Percentiles rank a stretch among this genome's conserved stretches.
phyloP scores from a whole-genome alignment of 169 alveolate species.

The Sarcocystis neurona region DNA sequence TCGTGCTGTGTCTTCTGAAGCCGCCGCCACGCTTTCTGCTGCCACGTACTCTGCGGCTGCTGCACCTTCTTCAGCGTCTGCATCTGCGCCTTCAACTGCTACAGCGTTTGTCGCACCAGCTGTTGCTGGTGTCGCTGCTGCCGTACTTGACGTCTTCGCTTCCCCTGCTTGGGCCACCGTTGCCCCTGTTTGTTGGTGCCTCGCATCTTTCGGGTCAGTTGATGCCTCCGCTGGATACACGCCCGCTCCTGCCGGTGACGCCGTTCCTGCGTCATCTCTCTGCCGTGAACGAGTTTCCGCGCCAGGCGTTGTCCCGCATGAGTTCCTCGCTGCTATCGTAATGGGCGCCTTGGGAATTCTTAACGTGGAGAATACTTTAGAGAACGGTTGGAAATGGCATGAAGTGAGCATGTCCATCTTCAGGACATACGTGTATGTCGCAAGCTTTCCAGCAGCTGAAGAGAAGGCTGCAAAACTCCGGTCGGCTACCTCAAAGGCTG shows the following conservation, averaged over 20 bases:
- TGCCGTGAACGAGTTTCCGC: too few relatives aligned
- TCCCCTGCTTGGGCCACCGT: too few relatives aligned
- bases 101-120: too few relatives aligned
- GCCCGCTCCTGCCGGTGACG: constrained; percentile 13
- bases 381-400: too few relatives aligned
- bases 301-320: too few relatives aligned
- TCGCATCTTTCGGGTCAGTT: not conserved
- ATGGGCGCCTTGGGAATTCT: too few relatives aligned
- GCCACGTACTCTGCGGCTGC: constrained; percentile 22
- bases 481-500: constrained; percentile 11
- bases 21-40: not conserved
- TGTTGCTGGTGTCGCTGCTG: too few relatives aligned
- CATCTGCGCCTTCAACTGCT: not conserved
- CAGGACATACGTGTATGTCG: not conserved
- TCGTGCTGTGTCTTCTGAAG: too few relatives aligned
- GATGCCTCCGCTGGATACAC: not conserved
- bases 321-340: too few relatives aligned
- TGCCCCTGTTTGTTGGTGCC: too few relatives aligned
- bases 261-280: constrained; percentile 4
- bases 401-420: not conserved
- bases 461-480: constrained; percentile 2
- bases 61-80: not conserved
- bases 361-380: too few relatives aligned
- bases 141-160: not conserved
- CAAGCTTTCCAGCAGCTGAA: constrained; percentile 17